Evolutionary conservation across 768 basidiomycete genomes (phyloP).

Genomic region (Thelephora aurantiotincta): DNA sequence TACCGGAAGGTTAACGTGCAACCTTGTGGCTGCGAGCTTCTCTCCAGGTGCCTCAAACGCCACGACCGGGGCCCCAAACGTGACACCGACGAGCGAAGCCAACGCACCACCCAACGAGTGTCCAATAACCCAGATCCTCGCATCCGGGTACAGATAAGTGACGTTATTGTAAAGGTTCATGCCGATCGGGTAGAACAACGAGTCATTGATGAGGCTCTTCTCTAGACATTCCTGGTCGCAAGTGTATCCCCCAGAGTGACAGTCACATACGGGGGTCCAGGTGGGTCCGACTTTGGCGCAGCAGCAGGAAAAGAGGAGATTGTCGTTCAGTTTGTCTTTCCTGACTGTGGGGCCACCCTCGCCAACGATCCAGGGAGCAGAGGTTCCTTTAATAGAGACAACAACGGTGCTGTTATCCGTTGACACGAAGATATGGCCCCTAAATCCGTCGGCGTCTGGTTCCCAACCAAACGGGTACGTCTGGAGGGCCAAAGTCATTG

Average conservation of each 20-base stretch:
- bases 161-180: constrained; percentile 94
- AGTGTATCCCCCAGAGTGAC: constrained; percentile 65
- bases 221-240: constrained; percentile 76
- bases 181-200: constrained; percentile 82
- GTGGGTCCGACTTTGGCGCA: constrained; percentile 87
- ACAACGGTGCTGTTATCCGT: constrained; percentile 74
- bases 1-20: constrained; percentile 82
- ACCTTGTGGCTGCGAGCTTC: constrained; percentile 55
- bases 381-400: constrained; percentile 88
- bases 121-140: constrained; percentile 80
- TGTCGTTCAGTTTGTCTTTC: constrained; percentile 93
- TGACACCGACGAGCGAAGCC: constrained; percentile 70
- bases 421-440: constrained; percentile 84
- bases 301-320: constrained; percentile 86
- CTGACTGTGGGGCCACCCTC: constrained; percentile 72
- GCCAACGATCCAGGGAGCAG: constrained; percentile 49
- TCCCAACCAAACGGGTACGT: constrained; percentile 88
- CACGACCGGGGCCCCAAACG: constrained; percentile 82
- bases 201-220: constrained; percentile 58
- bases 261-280: constrained; percentile 90
- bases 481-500: constrained; percentile 19
- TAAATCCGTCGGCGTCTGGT: constrained; percentile 71
- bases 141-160: constrained; percentile 80
- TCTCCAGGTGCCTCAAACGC: constrained; percentile 88
- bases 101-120: constrained; percentile 64